phyloP scores from a whole-genome alignment of 2,329 filamentous ascomycete genomes.

The Cercospora sp. region DNA sequence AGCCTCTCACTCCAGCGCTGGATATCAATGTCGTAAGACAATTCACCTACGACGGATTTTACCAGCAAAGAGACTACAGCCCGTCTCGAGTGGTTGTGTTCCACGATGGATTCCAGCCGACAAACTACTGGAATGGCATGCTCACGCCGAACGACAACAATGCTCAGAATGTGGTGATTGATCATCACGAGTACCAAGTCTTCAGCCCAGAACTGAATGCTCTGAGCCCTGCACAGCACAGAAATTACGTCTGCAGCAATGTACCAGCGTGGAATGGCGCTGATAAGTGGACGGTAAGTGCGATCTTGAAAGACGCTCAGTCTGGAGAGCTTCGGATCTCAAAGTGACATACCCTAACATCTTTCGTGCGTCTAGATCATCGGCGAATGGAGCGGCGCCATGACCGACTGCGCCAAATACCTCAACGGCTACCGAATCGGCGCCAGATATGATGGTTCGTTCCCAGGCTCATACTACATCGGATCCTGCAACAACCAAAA shows the following conservation, averaged over 20 bases:
- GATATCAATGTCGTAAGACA: conserved; percentile 50
- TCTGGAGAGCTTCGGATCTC: too few species aligned
- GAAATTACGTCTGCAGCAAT: conserved; percentile 58
- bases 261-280: conserved; percentile 50
- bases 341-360: too few species aligned
- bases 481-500: conserved; percentile 57
- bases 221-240: conserved; percentile 55
- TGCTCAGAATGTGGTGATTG: conserved; percentile 59
- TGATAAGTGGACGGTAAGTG: conserved; percentile 60
- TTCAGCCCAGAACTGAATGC: conserved; percentile 57
- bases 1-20: conserved; percentile 53
- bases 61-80: conserved; percentile 40
- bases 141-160: conserved; percentile 54
- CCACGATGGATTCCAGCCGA: conserved; percentile 57
- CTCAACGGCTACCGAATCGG: conserved; percentile 59
- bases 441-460: conserved; percentile 61
- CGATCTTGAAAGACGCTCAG: too few species aligned
- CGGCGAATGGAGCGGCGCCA: conserved; percentile 68
- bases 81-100: conserved; percentile 53
- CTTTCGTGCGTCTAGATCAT: too few species aligned
- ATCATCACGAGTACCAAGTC: conserved; percentile 69
- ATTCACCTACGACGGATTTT: conserved; percentile 58
- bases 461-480: conserved; percentile 48
- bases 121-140: conserved; percentile 62
- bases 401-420: conserved; percentile 60